phyloP scores from a whole-genome alignment of 371 early-diverging fungal species.

The Mucor mucedo region DNA sequence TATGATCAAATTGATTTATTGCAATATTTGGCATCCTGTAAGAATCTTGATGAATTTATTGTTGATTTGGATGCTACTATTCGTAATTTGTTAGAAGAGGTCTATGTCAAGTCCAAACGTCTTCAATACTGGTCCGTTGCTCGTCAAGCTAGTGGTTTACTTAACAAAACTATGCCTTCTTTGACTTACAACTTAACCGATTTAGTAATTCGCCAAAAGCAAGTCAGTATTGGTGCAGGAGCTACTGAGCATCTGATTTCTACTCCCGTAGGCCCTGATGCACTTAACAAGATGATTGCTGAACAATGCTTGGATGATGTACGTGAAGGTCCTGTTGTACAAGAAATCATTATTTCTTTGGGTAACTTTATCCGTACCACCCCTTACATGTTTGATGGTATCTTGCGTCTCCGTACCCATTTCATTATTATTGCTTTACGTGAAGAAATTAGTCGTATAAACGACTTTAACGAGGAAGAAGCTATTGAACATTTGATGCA shows the following conservation, averaged over 20 bases:
- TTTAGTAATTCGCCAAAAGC: slow-evolving; percentile 81
- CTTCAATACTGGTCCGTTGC: slow-evolving; percentile 82
- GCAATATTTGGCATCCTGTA: slow-evolving; percentile 81
- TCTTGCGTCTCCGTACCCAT: slow-evolving; percentile 81
- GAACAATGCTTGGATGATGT: slow-evolving; percentile 74
- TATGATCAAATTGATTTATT: slow-evolving; percentile 84
- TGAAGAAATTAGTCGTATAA: slow-evolving; percentile 81
- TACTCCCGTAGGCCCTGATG: slow-evolving; percentile 73
- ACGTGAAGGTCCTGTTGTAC: slow-evolving; percentile 84
- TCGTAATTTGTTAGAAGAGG: slow-evolving; percentile 74
- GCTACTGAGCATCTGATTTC: slow-evolving; percentile 67
- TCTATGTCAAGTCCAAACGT: slow-evolving; percentile 78
- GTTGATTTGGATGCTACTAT: slow-evolving; percentile 62
- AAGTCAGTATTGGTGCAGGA: slow-evolving; percentile 80
- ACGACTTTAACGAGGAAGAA: slow-evolving; percentile 77
- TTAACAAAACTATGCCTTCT: slow-evolving; percentile 75
- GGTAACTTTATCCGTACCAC: slow-evolving; percentile 76
- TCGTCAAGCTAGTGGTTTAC: slow-evolving; percentile 82
- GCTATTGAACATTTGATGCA: slow-evolving; percentile 85
- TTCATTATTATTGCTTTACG: slow-evolving; percentile 84
- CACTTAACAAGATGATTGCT: slow-evolving; percentile 68
- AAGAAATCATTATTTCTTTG: slow-evolving; percentile 82
- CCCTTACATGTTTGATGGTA: slow-evolving; percentile 81
- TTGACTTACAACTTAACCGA: slow-evolving; percentile 86
- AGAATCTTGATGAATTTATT: slow-evolving; percentile 62